Evolutionary conservation across 805 yeast species (phyloP), one percentile per base, ranked within the genome.

Genomic region (Yarrowia deformans): DNA sequence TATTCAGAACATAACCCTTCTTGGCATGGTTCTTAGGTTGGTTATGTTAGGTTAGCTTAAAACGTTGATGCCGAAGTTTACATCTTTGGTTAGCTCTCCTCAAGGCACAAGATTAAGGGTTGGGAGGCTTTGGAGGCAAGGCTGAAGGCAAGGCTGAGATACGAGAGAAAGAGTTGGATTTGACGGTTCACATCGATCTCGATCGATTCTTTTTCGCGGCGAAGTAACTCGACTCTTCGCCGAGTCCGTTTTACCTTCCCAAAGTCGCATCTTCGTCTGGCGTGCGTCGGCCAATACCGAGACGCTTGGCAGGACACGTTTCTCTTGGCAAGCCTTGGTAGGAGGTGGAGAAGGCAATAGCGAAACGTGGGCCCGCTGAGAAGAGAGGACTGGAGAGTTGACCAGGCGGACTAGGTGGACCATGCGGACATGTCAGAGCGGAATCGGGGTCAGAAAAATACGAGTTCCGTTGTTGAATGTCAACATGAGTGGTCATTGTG

Each of bases 251-350:
- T 18, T n/a, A 1, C 16, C 3, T n/a, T 54, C 60, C 5, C 45
- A 54, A 19, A 54, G 60, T 54, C 60, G 60, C 60, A 39, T 54
- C 23, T 34, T 54, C 45, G 10, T 19, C 60, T 13, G 14, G 10
- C 54, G 16, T 50, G 43, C 43, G 19, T 18, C 16, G 9, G 2
- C 63, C 63, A 40, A 40, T 56, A 42, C 63, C 32, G 63, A 56
- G 63, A 56, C 23, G 34, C 63, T 56, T 56, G 63, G 63, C 63
- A 56, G 39, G 37, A 56, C 63, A 56, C 63, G 63, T 56, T 56
- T 56, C 48, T 56, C 63, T 56, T 56, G 63, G 63, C 63, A 16
- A 35, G 9, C 34, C 13, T 35, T 3, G 34, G 34, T 23, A 23
- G 29, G 29, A 23, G 29, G 29, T 23, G 29, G 29, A 23, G 29